Evolutionary conservation across 1,284 basidiomycete species (phyloP).

Genomic region (Wolfiporia cocos): DNA sequence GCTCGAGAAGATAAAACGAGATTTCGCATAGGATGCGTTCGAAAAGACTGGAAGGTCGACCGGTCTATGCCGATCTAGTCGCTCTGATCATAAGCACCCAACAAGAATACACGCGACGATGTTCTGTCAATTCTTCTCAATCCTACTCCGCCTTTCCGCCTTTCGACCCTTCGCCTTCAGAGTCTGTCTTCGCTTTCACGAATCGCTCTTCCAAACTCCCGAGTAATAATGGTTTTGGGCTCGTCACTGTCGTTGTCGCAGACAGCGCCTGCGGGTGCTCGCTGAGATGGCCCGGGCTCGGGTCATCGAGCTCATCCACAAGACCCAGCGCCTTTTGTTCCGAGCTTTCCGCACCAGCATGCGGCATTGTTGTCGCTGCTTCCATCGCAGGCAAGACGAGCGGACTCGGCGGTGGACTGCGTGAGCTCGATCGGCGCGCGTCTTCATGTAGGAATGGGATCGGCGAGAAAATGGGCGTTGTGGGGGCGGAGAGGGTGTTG

Average conservation of each 20-base stretch:
- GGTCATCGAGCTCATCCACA: constrained; percentile 80
- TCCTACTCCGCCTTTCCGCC: constrained; percentile 4
- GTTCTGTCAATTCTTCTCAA: too few species aligned
- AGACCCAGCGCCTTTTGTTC: constrained; percentile 57
- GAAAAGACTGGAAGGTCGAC: not conserved
- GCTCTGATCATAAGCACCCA: too few species aligned
- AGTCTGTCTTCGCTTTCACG: constrained; percentile 40
- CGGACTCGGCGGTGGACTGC: constrained; percentile 71
- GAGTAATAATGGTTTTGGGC: constrained; percentile 39
- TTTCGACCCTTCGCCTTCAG: constrained; percentile 9
- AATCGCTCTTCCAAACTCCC: constrained; percentile 61
- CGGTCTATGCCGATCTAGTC: too few species aligned
- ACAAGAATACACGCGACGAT: too few species aligned
- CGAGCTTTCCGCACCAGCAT: constrained; percentile 20
- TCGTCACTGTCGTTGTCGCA: constrained; percentile 47
- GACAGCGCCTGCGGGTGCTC: constrained; percentile 68
- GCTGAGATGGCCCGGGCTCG: constrained; percentile 74
- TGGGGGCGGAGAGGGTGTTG: constrained; percentile 45
- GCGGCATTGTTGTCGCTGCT: constrained; percentile 14
- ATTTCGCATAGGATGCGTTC: constrained; percentile 30
- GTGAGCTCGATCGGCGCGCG: constrained; percentile 66
- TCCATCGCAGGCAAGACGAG: constrained; percentile 40
- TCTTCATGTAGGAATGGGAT: constrained; percentile 80
- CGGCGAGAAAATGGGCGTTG: constrained; percentile 78
- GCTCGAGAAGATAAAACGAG: constrained; percentile 69